Conservation (phyloP, 1,284 basidiomycete species). For the Golubevia pallescens region DNA sequence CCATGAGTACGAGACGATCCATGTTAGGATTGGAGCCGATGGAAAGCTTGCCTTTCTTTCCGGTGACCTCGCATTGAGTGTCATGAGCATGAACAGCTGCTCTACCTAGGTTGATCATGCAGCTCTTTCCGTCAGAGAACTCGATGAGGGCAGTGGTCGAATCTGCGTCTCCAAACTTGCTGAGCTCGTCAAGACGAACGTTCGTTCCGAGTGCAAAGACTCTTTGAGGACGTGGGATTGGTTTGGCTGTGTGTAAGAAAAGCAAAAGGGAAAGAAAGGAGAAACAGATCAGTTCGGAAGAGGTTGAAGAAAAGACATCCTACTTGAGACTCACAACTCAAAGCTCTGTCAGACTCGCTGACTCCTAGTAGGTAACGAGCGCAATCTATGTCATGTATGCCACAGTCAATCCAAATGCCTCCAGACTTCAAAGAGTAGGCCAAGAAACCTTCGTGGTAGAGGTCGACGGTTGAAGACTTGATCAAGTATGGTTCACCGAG, state of each 20-base stretch:
- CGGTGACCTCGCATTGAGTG: neutral
- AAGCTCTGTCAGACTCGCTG: neutral
- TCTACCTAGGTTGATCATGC: slow-evolving; percentile 5
- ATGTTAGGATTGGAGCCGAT: slow-evolving; percentile 1
- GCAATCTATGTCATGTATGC: slow-evolving; percentile 57
- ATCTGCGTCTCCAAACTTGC: slow-evolving; percentile 6
- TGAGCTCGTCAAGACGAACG: slow-evolving; percentile 3
- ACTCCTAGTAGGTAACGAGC: slow-evolving; percentile 33
- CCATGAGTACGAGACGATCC: neutral
- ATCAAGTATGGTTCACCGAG: slow-evolving; percentile 38
- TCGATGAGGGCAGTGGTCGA: neutral
- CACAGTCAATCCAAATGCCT: slow-evolving; percentile 54
- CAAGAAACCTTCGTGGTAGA: slow-evolving; percentile 53
- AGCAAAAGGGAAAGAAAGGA: neutral
- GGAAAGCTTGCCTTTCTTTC: neutral
- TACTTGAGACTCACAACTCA: neutral
- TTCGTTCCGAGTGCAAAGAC: slow-evolving; percentile 3
- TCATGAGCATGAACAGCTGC: slow-evolving; percentile 3
- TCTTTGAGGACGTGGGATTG: neutral
- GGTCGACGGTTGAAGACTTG: slow-evolving; percentile 45
- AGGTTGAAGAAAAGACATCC: neutral
- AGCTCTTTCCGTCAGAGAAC: slow-evolving; percentile 2
- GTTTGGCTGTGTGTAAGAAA: neutral
- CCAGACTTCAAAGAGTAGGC: slow-evolving; percentile 41
- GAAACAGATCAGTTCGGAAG: too few species aligned